Conservation (phyloP, 148 eudicot species). For the Cornus florida region DNA sequence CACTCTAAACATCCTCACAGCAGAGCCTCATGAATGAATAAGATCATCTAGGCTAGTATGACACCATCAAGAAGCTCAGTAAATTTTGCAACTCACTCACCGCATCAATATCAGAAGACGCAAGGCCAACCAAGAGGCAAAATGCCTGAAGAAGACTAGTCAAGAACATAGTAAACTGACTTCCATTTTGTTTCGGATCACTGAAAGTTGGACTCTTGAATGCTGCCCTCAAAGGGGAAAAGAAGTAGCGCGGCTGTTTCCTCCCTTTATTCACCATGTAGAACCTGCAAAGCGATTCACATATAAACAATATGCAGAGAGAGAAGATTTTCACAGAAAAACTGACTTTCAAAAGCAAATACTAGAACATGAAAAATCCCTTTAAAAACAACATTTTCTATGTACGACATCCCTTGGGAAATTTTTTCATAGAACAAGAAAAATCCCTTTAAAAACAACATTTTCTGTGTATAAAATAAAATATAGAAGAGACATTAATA, state of each 20-base stretch:
- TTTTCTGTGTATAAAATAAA: no score
- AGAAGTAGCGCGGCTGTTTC: slow-evolving; percentile 77
- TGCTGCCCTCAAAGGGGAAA: slow-evolving; percentile 73
- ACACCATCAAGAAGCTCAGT: background rate
- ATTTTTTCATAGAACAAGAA: background rate
- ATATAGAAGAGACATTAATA: no score
- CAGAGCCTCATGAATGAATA: background rate
- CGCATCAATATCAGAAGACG: slow-evolving; percentile 43
- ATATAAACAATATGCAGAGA: background rate
- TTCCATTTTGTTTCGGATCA: slow-evolving; percentile 56
- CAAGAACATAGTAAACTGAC: slow-evolving; percentile 89
- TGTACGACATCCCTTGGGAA: background rate
- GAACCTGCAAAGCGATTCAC: slow-evolving; percentile 50
- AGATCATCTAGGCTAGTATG: background rate
- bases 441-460: background rate
- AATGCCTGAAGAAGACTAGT: slow-evolving; percentile 92
- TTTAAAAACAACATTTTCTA: background rate
- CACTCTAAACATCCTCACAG: slow-evolving; percentile 62
- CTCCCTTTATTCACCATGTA: slow-evolving; percentile 92
- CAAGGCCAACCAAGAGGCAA: slow-evolving; percentile 76
- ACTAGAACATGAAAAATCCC: background rate
- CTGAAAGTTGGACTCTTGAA: slow-evolving; percentile 47
- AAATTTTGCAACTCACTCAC: slow-evolving; percentile 35
- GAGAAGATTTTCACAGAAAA: background rate
- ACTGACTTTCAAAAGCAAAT: slow-evolving; percentile 1